phyloP scores from a whole-genome alignment of 2,329 filamentous ascomycete genomes.

The Pyrenophora tritici-repentis region DNA sequence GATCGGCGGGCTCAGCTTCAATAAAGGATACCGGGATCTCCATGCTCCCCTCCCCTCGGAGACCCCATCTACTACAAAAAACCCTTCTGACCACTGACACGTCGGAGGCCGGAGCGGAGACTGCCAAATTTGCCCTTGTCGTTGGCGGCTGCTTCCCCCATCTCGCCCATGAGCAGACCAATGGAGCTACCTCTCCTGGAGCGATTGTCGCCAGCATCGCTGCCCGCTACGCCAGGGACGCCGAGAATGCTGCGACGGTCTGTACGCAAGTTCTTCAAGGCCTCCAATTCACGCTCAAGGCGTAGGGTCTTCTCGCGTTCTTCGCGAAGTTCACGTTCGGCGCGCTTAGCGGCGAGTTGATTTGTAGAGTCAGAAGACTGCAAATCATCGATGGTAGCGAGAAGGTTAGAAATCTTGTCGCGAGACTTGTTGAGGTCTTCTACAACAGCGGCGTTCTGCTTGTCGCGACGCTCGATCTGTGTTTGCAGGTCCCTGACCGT shows the following conservation, averaged over 20 bases:
- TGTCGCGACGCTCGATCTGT: slow-evolving; percentile 92
- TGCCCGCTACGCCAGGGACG: slow-evolving; percentile 44
- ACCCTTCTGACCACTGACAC: slow-evolving; percentile 55
- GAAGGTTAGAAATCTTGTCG: slow-evolving; percentile 87
- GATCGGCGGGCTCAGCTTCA: slow-evolving; percentile 35
- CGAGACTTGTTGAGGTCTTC: slow-evolving; percentile 85
- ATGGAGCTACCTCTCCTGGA: slow-evolving; percentile 53
- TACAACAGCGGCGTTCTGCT: slow-evolving; percentile 76
- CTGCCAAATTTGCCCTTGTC: slow-evolving; percentile 44
- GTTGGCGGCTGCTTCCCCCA: slow-evolving; percentile 36
- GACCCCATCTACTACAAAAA: slow-evolving; percentile 54
- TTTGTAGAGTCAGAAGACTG: slow-evolving; percentile 83
- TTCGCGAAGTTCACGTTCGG: slow-evolving; percentile 87
- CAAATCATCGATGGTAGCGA: slow-evolving; percentile 90
- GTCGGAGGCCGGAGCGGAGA: slow-evolving; percentile 42
- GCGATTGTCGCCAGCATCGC: slow-evolving; percentile 50
- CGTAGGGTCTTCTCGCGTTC: slow-evolving; percentile 80
- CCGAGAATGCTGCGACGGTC: slow-evolving; percentile 57
- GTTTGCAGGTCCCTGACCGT: slow-evolving; percentile 90
- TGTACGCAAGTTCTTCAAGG: slow-evolving; percentile 72
- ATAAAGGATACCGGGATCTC: slow-evolving; percentile 37
- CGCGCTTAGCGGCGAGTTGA: slow-evolving; percentile 80
- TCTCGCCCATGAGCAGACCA: slow-evolving; percentile 45
- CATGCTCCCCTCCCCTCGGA: slow-evolving; percentile 34
- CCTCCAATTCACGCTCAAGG: slow-evolving; percentile 87